These are phyloP conservation scores for Capsicum baccatum DNA, from an alignment of 257 asterid genomes.

Conservation along the genomic window DNA sequence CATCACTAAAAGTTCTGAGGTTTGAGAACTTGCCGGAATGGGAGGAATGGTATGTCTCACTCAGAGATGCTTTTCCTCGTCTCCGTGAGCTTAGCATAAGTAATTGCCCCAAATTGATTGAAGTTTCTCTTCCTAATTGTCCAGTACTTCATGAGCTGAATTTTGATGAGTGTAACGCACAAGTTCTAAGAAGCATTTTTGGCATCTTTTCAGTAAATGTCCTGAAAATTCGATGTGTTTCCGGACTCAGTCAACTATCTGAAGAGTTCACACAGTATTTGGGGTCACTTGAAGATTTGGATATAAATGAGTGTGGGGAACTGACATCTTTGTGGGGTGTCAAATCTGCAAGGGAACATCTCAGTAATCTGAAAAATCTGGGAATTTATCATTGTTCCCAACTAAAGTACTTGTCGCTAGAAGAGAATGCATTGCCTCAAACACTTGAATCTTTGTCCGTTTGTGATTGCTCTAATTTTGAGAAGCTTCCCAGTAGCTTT, in stretches of 20 bases:
- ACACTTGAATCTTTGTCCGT: background rate
- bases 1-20: constrained; percentile 34
- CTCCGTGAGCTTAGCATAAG: constrained; percentile 25
- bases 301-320: constrained; percentile 16
- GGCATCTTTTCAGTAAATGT: constrained; percentile 25
- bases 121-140: background rate
- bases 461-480: background rate
- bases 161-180: background rate
- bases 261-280: constrained; percentile 30
- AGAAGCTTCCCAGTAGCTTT: background rate
- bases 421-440: constrained; percentile 12
- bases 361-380: constrained; percentile 3
- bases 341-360: constrained; percentile 9
- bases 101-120: constrained; percentile 33
- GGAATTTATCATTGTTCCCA: constrained; percentile 26
- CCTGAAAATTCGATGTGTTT: background rate
- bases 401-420: background rate
- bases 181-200: constrained; percentile 11
- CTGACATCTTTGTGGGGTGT: constrained; percentile 25
- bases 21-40: constrained; percentile 41
- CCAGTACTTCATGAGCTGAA: constrained; percentile 25
- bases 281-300: constrained; percentile 24
- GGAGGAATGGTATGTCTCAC: constrained; percentile 33
- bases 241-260: background rate
- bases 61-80: constrained; percentile 3